Evolutionary conservation across 2,329 filamentous ascomycete species (phyloP), one percentile per base, ranked within the genome.

Genomic region (Nakataea oryzae): DNA sequence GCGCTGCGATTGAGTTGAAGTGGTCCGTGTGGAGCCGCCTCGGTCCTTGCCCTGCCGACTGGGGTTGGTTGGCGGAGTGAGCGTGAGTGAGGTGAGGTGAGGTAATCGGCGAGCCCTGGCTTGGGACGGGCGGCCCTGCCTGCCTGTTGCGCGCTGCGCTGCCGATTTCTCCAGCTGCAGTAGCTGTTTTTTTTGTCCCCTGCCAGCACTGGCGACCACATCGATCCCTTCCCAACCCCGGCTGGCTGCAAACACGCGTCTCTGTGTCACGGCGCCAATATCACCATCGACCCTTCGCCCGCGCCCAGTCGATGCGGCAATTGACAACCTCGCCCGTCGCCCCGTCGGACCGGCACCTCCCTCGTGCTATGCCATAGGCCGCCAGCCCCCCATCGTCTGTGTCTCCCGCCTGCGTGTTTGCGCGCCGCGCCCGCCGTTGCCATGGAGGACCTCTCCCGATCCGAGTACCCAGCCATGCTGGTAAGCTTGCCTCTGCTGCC

Each of bases 391-490:
- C 56, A 13, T 29, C 41, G 41, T 50, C 21, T n/a, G 41, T n/a
- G 41, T n/a, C 21, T 50, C 41, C 21, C 58, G 14, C 26, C 58
- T 59, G 60, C 54, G 9, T 57, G 29, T 57, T 57, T 57, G 60
- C 60, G 60, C 60, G 12, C 55, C 60, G 34, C 28, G 60, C 32
- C 30, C 54, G 24, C 27, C 32, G 27, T 58, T 62, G 59, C 62
- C 57, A 91, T 91, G 86, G 88, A 90, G 64, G 87, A 88, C 71
- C 83, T 93, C 72, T 87, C 90, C 74, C 86, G 92, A 77, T 83
- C 89, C 75, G 93, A 97, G 77, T 97, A 97, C 81, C 92, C 93
- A 75, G 88, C 87, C 69, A 88, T 97, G 85, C 87, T 96, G 87
- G 93, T 97, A 82, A 81, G 70, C 62, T 58, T n/a, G n/a, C 50